Percentiles rank a stretch among this genome's conserved stretches.
Conservation (phyloP, 441 rosid species). For the Theobroma grandiflorum region DNA sequence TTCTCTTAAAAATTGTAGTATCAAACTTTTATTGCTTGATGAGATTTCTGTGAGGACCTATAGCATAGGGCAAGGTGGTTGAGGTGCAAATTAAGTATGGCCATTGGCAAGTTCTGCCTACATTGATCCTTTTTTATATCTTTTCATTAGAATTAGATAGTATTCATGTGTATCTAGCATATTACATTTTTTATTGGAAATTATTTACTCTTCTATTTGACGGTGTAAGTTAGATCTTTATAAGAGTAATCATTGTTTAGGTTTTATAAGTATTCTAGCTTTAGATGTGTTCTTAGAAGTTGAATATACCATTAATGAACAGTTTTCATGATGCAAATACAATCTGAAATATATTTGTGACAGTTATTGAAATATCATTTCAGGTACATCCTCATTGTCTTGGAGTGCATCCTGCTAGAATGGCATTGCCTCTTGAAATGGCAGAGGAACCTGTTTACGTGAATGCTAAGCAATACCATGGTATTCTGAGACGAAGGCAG, state of each 20-base stretch:
- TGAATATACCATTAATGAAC: constrained; percentile 4
- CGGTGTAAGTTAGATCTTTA: not conserved
- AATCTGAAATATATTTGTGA: not conserved
- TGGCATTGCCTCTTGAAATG: constrained; percentile 48
- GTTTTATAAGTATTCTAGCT: not conserved
- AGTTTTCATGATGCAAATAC: not conserved
- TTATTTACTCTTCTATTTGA: not conserved
- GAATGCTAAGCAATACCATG: constrained; percentile 57
- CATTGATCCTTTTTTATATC: not conserved
- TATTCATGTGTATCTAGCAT: not conserved
- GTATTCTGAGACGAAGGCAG: constrained; percentile 53
- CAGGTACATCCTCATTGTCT: constrained; percentile 43
- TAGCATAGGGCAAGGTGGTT: not conserved
- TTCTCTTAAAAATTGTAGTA: not conserved
- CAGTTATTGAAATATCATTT: constrained; percentile 14
- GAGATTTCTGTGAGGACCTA: not conserved
- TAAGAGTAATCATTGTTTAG: not conserved
- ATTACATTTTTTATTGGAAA: not conserved
- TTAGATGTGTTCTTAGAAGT: not conserved
- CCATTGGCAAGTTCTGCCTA: not conserved
- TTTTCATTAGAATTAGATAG: not conserved
- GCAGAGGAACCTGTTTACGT: constrained; percentile 57
- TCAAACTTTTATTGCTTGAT: not conserved
- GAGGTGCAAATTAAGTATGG: not conserved
- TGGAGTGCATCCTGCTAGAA: constrained; percentile 38